Conservation (phyloP, 306 rosid species). For the Ziziphus jujuba region DNA sequence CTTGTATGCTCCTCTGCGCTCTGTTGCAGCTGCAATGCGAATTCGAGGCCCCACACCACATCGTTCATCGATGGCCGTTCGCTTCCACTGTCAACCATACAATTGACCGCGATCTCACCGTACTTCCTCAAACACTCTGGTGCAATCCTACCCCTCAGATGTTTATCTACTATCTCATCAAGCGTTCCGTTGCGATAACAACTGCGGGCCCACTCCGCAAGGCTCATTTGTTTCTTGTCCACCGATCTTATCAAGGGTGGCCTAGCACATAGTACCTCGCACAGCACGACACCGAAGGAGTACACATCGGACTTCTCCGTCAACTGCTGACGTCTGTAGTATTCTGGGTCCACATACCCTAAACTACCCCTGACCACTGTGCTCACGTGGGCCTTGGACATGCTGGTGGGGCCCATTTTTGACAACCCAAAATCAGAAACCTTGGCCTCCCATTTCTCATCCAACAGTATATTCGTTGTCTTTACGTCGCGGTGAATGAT, state of each 20-base stretch:
- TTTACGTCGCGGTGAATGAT: slow-evolving; percentile 42
- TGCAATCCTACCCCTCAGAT: slow-evolving; percentile 15
- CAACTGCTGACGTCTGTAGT: slow-evolving; percentile 22
- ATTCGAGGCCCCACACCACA: no score
- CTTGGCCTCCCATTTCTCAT: slow-evolving; percentile 39
- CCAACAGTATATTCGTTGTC: slow-evolving; percentile 31
- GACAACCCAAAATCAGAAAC: slow-evolving; percentile 52
- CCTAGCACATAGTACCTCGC: slow-evolving; percentile 38
- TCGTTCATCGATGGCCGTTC: no score
- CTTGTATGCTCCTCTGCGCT: no score
- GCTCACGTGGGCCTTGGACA: slow-evolving; percentile 29
- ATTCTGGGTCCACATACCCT: slow-evolving; percentile 55
- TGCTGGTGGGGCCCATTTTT: slow-evolving; percentile 12
- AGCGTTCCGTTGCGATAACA: slow-evolving; percentile 7
- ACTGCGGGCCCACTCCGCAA: slow-evolving; percentile 41
- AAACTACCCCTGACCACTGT: slow-evolving; percentile 45
- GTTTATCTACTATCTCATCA: slow-evolving; percentile 11
- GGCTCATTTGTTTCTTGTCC: slow-evolving; percentile 22
- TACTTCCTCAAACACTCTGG: no score
- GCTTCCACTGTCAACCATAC: no score
- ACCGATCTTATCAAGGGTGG: slow-evolving; percentile 32
- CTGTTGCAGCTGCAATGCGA: no score
- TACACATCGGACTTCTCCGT: slow-evolving; percentile 48
- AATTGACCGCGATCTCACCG: no score
- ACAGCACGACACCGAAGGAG: slow-evolving; percentile 46